Percentiles rank a stretch among this genome's conserved stretches.
phyloP scores from a whole-genome alignment of 1,139 yeast genomes.

The Diutina neorugosa region DNA sequence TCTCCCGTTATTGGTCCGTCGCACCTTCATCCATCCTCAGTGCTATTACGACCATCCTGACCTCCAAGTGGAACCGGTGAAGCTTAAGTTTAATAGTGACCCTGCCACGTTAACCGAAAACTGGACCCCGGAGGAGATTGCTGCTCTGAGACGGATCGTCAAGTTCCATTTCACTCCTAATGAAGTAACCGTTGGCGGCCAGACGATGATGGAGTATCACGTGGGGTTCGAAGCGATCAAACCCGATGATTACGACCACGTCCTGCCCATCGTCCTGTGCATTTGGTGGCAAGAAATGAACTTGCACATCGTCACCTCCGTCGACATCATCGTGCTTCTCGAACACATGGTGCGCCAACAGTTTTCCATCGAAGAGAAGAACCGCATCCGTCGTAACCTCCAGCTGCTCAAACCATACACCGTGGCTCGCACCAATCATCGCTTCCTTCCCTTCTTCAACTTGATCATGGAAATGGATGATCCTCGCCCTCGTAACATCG shows the following conservation, averaged over 20 bases:
- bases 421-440: constrained; percentile 37
- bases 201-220: background rate
- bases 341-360: constrained; percentile 46
- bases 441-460: constrained; percentile 37
- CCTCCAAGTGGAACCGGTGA: background rate
- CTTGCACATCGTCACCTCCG: constrained; percentile 48
- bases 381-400: constrained; percentile 54
- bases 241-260: background rate
- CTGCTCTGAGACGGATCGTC: background rate
- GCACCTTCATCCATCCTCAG: background rate
- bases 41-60: constrained; percentile 1
- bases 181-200: background rate
- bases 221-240: background rate
- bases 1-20: background rate
- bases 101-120: background rate
- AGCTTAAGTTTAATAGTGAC: background rate
- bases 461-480: constrained; percentile 51
- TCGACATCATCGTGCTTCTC: constrained; percentile 47
- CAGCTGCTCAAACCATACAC: constrained; percentile 58
- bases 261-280: constrained; percentile 18
- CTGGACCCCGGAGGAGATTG: background rate
- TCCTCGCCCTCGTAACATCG: constrained; percentile 63
- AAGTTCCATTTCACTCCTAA: background rate
- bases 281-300: constrained; percentile 46
- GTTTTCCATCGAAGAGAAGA: constrained; percentile 58